A percentile compares a stretch with the other conserved stretches of the same genome.
Conservation (phyloP, 2,329 filamentous ascomycete genomes). For the Ceratocystis harringtonii region DNA sequence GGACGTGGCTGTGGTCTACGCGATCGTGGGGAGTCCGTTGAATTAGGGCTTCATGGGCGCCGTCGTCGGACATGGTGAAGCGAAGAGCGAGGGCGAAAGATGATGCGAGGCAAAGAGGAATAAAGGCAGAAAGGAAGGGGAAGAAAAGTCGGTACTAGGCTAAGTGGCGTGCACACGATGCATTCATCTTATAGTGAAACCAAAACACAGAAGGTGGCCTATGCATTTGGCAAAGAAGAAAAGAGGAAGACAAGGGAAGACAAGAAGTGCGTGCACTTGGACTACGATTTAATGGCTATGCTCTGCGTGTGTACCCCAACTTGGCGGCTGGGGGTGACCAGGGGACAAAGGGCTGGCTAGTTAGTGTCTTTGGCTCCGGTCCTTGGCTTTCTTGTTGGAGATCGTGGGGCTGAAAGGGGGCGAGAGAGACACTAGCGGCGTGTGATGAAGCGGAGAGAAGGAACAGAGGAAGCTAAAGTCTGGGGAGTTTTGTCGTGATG, state of each 20-base stretch:
- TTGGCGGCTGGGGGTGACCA: too few relatives aligned
- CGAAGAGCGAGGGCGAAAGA: background rate
- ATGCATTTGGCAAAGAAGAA: background rate
- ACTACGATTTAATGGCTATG: background rate
- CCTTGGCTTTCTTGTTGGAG: background rate
- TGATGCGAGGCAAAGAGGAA: background rate
- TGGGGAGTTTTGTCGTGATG: background rate
- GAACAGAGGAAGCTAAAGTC: background rate
- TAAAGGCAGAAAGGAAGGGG: background rate
- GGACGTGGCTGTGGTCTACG: conserved; percentile 21
- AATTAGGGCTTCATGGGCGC: conserved; percentile 6
- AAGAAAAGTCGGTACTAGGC: conserved; percentile 1
- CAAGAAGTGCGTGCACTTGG: background rate
- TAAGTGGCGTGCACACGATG: background rate
- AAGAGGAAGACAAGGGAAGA: conserved; percentile 5
- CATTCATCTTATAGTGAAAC: conserved; percentile 2
- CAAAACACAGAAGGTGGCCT: background rate
- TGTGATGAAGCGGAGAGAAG: background rate
- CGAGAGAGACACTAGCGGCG: background rate
- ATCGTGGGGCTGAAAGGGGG: background rate
- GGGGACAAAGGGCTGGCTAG: too few relatives aligned
- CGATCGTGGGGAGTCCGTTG: background rate
- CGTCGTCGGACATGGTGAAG: conserved; percentile 8
- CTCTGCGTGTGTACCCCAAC: background rate
- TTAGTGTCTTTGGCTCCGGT: too few relatives aligned